phyloP scores from a whole-genome alignment of 805 yeast species.

The Priceomyces haplophilus region DNA sequence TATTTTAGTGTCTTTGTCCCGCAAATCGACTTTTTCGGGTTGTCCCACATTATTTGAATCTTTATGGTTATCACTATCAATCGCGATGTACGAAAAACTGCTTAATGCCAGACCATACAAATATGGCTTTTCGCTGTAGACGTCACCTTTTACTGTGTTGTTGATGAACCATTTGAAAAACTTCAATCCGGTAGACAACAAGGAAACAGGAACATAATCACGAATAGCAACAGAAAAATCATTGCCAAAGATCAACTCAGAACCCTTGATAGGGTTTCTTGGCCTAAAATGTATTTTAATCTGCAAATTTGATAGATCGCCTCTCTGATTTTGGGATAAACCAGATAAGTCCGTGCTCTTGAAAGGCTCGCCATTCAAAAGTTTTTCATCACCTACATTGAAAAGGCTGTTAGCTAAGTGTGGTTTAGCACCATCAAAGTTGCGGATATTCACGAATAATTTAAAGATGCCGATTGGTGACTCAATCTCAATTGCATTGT shows the following conservation, averaged over 20 bases:
- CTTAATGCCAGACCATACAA: slow-evolving; percentile 60
- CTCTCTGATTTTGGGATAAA: background rate
- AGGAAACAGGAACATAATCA: slow-evolving; percentile 53
- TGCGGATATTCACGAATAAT: slow-evolving; percentile 42
- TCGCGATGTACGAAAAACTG: slow-evolving; percentile 49
- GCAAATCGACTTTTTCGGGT: background rate
- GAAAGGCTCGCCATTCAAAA: slow-evolving; percentile 18
- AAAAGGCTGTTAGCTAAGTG: slow-evolving; percentile 34
- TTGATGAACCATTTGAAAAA: slow-evolving; percentile 58
- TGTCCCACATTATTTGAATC: background rate
- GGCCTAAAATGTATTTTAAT: slow-evolving; percentile 43
- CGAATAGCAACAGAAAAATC: slow-evolving; percentile 60
- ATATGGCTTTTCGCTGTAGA: slow-evolving; percentile 58
- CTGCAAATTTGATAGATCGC: slow-evolving; percentile 27
- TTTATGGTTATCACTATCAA: slow-evolving; percentile 11
- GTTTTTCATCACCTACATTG: slow-evolving; percentile 26
- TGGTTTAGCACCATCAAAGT: slow-evolving; percentile 43
- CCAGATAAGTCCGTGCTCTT: background rate
- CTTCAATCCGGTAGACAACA: slow-evolving; percentile 47
- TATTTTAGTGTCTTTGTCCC: slow-evolving; percentile 1
- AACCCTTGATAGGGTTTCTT: slow-evolving; percentile 42
- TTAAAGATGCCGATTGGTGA: slow-evolving; percentile 38
- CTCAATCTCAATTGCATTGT: slow-evolving; percentile 31
- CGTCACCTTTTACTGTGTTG: slow-evolving; percentile 63
- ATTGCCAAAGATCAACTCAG: slow-evolving; percentile 63